Conservation (phyloP, 2,329 filamentous ascomycete species). For the Gaeumannomyces sp. region DNA sequence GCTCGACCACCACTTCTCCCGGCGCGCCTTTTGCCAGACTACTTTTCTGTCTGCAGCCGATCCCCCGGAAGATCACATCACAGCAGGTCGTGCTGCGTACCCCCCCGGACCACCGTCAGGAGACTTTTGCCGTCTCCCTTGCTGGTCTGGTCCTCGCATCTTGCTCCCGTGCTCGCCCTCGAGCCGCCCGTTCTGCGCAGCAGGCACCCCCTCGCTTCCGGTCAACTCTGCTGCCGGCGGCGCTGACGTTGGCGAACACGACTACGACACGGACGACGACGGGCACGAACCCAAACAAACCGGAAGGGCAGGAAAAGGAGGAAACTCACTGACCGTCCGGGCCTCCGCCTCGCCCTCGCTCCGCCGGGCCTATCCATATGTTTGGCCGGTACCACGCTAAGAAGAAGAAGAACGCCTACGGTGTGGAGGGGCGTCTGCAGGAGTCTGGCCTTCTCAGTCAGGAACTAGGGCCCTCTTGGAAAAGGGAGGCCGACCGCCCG, state of each 20-base stretch:
- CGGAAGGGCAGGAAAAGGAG: neutral
- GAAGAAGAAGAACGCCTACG: conserved; percentile 30
- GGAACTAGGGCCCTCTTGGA: conserved; percentile 19
- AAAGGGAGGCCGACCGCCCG: neutral
- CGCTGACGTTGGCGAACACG: neutral
- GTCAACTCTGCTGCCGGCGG: neutral
- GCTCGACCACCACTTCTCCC: neutral
- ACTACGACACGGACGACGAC: neutral
- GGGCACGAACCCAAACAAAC: neutral
- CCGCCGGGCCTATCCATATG: conserved; percentile 28
- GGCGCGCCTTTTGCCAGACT: neutral
- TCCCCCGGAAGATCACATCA: conserved; percentile 12
- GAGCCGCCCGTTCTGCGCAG: neutral
- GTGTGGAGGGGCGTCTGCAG: conserved; percentile 31
- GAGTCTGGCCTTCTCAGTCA: conserved; percentile 26
- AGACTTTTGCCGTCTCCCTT: neutral
- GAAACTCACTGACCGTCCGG: neutral
- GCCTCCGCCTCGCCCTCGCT: neutral
- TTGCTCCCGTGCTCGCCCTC: neutral
- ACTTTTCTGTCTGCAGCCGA: conserved; percentile 3
- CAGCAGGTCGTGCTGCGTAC: neutral
- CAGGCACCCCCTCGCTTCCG: neutral
- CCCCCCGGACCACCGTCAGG: no score
- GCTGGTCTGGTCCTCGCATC: no score
- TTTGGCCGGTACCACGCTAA: conserved; percentile 36